Evolutionary conservation across 106 monocot species (phyloP), one percentile per base, ranked within the genome.

Genomic region (Platanthera guangdongensis): DNA sequence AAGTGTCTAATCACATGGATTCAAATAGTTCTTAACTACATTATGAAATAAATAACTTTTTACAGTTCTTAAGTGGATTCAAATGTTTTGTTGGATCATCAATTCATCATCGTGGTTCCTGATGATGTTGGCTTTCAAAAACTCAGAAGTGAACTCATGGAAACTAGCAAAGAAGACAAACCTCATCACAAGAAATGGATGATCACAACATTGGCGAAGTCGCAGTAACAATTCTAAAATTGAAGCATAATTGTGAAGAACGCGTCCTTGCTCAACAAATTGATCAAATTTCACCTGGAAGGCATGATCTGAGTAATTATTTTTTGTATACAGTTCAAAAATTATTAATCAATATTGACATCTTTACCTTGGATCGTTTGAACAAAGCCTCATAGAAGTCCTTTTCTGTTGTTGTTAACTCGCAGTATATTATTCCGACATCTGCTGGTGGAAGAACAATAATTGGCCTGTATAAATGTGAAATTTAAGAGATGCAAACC

Each of bases 211-310:
- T 52, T 97, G 96, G 18, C 96, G 89, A 78, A 97, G 89, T 45
- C 96, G 93, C 78, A 97, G 88, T 82, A 97, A 91, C 78, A 97
- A 83, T 87, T 97, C 96, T 73, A 97, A 77, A 70, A 97, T 97
- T 47, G 96, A 97, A 81, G 93, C 96, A 89, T 97, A 97, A 81
- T 97, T 97, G 82, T 97, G 96, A 85, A 97, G 89, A 77, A 97
- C 89, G 52, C 91, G 84, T 62, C 96, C 93, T 97, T 97, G 96
- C 63, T 91, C 96, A 72, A 97, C 91, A 85, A 89, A 94, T 63
- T 93, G 87, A 81, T 97, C 85, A 80, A 97, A 97, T 68, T 94
- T 97, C 51, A 97, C 93, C 96, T 97, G 84, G 47, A 80, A 47
- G 28, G 32, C 25, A 8, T 47, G 13, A 60, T 45, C n/a, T 73